A percentile compares a stretch with the other conserved stretches of the same genome.
Evolutionary conservation across 345 rosid species (phyloP).

Genomic region (Carallia brachiata): DNA sequence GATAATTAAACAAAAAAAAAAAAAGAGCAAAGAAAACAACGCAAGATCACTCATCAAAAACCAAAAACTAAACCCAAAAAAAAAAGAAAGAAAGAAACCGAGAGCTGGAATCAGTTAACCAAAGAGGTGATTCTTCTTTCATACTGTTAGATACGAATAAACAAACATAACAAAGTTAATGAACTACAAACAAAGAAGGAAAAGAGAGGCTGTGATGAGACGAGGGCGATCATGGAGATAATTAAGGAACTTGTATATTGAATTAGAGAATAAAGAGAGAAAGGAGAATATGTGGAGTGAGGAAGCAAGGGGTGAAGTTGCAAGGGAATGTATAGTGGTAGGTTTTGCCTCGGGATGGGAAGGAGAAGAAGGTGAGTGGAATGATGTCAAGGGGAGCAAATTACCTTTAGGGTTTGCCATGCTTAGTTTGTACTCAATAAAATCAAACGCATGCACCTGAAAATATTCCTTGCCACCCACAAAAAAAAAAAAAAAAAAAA

Average conservation of each 20-base stretch:
- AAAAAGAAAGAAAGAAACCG: background rate
- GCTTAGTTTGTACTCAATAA: conserved; percentile 54
- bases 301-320: conserved; percentile 19
- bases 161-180: too few species aligned
- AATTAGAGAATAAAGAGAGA: background rate
- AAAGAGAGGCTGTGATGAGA: too few species aligned
- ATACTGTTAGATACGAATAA: too few species aligned
- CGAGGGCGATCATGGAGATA: background rate
- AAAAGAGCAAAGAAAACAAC: too few species aligned
- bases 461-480: conserved; percentile 32
- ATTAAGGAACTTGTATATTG: background rate
- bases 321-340: conserved; percentile 28
- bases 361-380: conserved; percentile 58
- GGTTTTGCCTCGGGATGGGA: conserved; percentile 64
- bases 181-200: too few species aligned
- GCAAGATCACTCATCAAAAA: background rate
- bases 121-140: too few species aligned
- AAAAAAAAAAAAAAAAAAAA: conserved; percentile 17
- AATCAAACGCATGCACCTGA: conserved; percentile 51
- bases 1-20: too few species aligned
- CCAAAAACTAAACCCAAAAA: background rate
- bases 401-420: conserved; percentile 55
- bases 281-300: background rate
- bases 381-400: conserved; percentile 60
- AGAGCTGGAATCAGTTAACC: background rate